Conservation (phyloP, 768 basidiomycete species). For the Suillus plorans region DNA sequence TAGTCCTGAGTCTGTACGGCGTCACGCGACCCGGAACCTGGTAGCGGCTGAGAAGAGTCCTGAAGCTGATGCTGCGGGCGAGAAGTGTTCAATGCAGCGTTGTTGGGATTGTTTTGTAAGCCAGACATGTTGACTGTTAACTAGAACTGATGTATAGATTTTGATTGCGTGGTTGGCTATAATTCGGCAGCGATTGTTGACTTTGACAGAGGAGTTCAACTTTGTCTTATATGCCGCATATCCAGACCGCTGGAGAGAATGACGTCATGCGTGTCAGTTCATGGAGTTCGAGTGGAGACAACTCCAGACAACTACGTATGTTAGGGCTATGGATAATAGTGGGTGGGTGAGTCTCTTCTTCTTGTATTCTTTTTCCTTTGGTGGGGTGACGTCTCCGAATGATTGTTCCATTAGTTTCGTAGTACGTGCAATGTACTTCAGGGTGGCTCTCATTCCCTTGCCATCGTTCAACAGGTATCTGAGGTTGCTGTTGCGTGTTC, state of each 20-base stretch:
- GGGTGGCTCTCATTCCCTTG: no score
- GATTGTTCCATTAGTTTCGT: no score
- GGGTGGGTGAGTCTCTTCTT: no score
- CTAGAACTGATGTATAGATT: neutral
- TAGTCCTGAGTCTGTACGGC: constrained; percentile 35
- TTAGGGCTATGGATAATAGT: no score
- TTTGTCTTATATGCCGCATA: neutral
- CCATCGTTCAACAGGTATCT: no score
- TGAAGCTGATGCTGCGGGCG: constrained; percentile 47
- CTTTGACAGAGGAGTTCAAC: neutral
- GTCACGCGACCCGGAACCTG: constrained; percentile 34
- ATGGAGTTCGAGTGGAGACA: neutral
- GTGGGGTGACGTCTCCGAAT: no score
- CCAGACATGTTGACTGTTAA: neutral
- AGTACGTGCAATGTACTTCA: no score
- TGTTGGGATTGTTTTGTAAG: constrained; percentile 15
- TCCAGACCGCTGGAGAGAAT: neutral
- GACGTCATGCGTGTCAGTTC: neutral
- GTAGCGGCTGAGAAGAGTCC: constrained; percentile 47
- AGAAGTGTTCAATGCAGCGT: constrained; percentile 3
- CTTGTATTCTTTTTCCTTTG: no score
- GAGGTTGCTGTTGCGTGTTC: no score
- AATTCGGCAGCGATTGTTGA: neutral
- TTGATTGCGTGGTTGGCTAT: neutral
- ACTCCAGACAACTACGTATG: neutral